Conservation (phyloP, 495 filamentous ascomycete species). For the Staphylotrichum tortipilum region DNA sequence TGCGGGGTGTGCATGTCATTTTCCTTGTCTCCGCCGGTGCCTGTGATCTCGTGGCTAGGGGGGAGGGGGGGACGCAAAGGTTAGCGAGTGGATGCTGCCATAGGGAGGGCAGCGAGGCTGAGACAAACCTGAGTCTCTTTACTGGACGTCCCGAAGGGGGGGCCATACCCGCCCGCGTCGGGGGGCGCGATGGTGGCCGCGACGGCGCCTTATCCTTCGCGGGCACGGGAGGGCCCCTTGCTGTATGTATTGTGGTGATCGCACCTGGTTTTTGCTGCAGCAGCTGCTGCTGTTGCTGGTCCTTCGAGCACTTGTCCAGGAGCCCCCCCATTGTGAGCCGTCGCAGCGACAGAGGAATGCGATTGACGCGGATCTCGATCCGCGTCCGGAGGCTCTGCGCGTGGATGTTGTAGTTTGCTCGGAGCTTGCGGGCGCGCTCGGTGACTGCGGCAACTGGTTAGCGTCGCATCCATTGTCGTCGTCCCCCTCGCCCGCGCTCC, state of each 20-base stretch:
- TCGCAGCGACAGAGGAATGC: conserved; percentile 73
- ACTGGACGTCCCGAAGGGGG: conserved; percentile 27
- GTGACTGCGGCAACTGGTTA: conserved; percentile 55
- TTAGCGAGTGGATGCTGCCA: conserved; percentile 8
- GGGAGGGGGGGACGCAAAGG: too few species aligned
- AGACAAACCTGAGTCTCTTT: conserved; percentile 58
- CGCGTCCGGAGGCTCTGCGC: conserved; percentile 74
- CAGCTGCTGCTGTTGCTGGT: too few species aligned
- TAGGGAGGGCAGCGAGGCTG: background rate
- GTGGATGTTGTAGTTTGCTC: conserved; percentile 82
- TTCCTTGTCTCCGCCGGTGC: conserved; percentile 73
- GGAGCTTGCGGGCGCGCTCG: conserved; percentile 81
- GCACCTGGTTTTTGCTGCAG: conserved; percentile 13
- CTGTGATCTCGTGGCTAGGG: conserved; percentile 53
- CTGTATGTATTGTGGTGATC: background rate
- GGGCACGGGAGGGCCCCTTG: conserved; percentile 25
- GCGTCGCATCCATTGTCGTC: conserved; percentile 4
- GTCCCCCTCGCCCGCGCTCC: background rate
- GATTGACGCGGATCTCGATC: conserved; percentile 90
- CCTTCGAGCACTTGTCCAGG: conserved; percentile 37
- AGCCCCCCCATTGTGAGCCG: conserved; percentile 80
- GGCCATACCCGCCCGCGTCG: conserved; percentile 2
- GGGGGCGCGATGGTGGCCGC: conserved; percentile 9
- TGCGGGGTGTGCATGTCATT: conserved; percentile 49
- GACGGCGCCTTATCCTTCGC: conserved; percentile 22